Evolutionary conservation across 495 filamentous ascomycete species (phyloP), one percentile per base, ranked within the genome.

Genomic region (Aspergillus bridgeri): DNA sequence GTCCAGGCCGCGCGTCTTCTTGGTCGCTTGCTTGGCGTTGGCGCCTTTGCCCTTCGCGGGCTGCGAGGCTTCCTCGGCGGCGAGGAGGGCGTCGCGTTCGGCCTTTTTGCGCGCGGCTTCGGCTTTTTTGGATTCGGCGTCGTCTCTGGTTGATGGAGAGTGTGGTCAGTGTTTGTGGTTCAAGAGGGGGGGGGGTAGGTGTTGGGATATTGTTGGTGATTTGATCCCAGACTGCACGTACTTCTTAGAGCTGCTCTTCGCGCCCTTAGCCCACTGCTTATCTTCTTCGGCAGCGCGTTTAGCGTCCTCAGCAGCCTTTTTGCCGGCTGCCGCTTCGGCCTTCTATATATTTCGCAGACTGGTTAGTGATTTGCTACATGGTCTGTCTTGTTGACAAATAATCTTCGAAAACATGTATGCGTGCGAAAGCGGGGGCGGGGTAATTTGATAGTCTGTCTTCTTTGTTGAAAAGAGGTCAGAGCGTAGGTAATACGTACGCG

Each of bases 31-130:
- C 67, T 92, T 86, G 19, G 79, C 78, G 50, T 79, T 75, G 68
- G 79, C 78, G 49, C 79, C 75, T 68, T 87, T 86, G 55, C 72
- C 67, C 63, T 83, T 86, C 53, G 75, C 71, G 22, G 81, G 83
- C 33, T 79, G 75, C 3, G 76, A 78, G 48, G 80, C 80, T 72
- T 96, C 94, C 71, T 98, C 94, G 63, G 87, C 92, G 50, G 81
- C 85, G n/a, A 92, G 79, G 19, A 89, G 74, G 7, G 92, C 89
- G 18, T 92, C 92, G 20, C 85, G 86, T 63, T 96, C 92, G 43
- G 90, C 91, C 69, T 95, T 96, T 72, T 93, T 96, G 49, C 86
- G 84, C 1, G 90, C 90, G 22, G 80, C 83, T 70, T 96, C 91
- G 58, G 87, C 87, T 65, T 91, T 91, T 76, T 96, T 97, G 48